Evolutionary conservation across 2,329 filamentous ascomycete species (phyloP), one percentile per base, ranked within the genome.

Genomic region (Colletotrichum abscissum): DNA sequence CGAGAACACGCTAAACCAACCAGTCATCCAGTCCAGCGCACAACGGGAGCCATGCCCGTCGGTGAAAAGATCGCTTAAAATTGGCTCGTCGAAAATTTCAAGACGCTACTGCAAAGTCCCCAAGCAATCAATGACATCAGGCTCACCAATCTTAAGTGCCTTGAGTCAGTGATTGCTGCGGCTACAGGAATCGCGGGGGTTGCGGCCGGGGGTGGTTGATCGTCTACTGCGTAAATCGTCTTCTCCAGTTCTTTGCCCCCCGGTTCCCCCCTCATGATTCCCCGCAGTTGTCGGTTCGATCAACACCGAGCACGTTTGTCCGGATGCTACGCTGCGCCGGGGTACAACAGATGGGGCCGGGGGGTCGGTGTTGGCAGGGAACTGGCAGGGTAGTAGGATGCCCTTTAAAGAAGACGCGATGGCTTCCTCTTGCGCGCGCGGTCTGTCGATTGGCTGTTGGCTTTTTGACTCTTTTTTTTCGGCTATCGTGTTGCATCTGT

Each of bases 221-320:
- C 55, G 59, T 72, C 69, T 42, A 24, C 24, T 24, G 24, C 24
- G 3, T 24, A 54, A 54, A 59, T 58, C 33, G 35, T 9, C 49
- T 46, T 30, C 38, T 24, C 30, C 35, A 56, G 54, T 38, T 38
- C 38, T 6, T n/a, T 42, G 16, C 38, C 56, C 56, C 64, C 64
- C 22, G 19, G 49, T 63, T 49, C 69, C 69, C 66, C 66, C 70
- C 66, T 73, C 67, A 73, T 38, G 67, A 65, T 73, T 70, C 70
- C 70, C 70, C 70, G 70, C 70, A 73, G 24, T 62, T 33, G 70
- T 73, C 70, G 70, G 70, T 52, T 55, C 67, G 59, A 60, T 73
- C 70, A 73, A 73, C 67, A 64, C 70, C 70, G 70, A 73, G 67
- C 46, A 38, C 67, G 33, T 70, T 38, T 24, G 60, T 66, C 70